These are phyloP conservation scores for Sporothrix mexicana DNA, from an alignment of 2,329 filamentous ascomycete species.

Conservation along the genomic window DNA sequence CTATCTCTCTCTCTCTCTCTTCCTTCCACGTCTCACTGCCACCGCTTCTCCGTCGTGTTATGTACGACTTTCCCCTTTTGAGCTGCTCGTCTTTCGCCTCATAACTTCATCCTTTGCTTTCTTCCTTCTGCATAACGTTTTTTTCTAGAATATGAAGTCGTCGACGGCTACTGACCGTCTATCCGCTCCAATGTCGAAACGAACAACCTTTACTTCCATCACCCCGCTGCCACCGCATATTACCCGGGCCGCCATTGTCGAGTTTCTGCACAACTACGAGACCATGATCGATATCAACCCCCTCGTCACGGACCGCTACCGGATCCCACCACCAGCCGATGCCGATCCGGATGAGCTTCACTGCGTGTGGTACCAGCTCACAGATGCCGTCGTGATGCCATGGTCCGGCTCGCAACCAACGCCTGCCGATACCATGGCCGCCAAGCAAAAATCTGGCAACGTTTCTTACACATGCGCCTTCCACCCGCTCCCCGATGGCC, in stretches of 20 bases:
- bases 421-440: constrained; percentile 40
- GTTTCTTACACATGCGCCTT: constrained; percentile 83
- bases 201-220: constrained; percentile 75
- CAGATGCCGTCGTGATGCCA: constrained; percentile 75
- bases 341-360: constrained; percentile 73
- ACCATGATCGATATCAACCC: constrained; percentile 91
- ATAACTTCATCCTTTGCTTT: neutral
- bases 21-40: neutral
- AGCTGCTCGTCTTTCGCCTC: neutral
- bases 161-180: constrained; percentile 8
- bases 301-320: constrained; percentile 73
- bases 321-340: constrained; percentile 69
- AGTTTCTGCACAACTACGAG: constrained; percentile 76
- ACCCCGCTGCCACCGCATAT: constrained; percentile 76
- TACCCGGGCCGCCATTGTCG: constrained; percentile 71
- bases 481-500: constrained; percentile 71
- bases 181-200: constrained; percentile 64
- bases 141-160: constrained; percentile 35
- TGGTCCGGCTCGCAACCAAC: constrained; percentile 22
- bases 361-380: constrained; percentile 78
- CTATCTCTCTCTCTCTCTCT: neutral
- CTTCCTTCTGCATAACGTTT: constrained; percentile 15
- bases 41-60: neutral
- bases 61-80: neutral
- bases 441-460: constrained; percentile 66